Conservation (phyloP, 1,139 yeast species). For the Hyphopichia fennica region DNA sequence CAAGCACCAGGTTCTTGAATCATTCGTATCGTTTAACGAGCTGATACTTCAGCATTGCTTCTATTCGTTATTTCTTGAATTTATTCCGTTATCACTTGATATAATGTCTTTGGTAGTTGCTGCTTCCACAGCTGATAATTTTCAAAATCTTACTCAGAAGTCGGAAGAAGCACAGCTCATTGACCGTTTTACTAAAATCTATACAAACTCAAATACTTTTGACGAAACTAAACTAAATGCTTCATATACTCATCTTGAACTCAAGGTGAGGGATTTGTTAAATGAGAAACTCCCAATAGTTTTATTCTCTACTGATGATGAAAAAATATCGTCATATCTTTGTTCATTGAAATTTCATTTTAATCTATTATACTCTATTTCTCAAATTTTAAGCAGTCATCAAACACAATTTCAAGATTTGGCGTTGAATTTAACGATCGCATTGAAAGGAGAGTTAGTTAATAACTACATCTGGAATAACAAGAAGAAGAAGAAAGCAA, state of each 20-base stretch:
- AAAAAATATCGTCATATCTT: conserved; percentile 27
- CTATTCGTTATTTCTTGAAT: conserved; percentile 31
- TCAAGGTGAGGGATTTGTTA: conserved; percentile 26
- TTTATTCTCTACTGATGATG: conserved; percentile 33
- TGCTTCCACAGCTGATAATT: conserved; percentile 8
- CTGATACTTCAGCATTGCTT: conserved; percentile 29
- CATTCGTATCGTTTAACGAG: conserved; percentile 22
- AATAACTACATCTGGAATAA: conserved; percentile 15
- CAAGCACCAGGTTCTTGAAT: conserved; percentile 21
- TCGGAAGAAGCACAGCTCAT: conserved; percentile 5
- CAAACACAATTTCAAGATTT: conserved; percentile 8
- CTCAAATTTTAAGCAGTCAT: conserved; percentile 9
- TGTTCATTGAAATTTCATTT: conserved; percentile 34
- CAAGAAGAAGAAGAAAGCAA: conserved; percentile 9
- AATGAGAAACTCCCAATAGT: conserved; percentile 21
- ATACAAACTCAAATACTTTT: background rate
- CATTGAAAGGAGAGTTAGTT: conserved; percentile 16
- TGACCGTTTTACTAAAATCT: background rate
- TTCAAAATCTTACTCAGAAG: conserved; percentile 1
- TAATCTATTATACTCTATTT: conserved; percentile 17
- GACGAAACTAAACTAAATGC: conserved; percentile 5
- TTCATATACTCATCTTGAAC: conserved; percentile 10
- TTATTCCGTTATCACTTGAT: conserved; percentile 33
- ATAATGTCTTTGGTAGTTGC: conserved; percentile 22
- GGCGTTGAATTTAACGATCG: conserved; percentile 12